phyloP scores from a whole-genome alignment of 306 rosid species.

The Quercus suber region DNA sequence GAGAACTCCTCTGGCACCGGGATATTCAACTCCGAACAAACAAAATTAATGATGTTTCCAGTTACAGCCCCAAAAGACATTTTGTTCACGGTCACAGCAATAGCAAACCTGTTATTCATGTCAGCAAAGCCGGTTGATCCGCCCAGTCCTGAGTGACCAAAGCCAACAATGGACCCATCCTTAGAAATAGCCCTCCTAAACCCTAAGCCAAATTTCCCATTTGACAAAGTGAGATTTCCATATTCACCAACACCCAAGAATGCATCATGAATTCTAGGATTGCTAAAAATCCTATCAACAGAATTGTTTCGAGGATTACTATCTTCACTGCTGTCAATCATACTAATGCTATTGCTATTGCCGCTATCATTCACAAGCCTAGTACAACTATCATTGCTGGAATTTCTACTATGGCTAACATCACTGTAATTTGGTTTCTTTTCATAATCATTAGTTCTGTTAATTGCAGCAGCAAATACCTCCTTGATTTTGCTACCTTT shows the following conservation, averaged over 20 bases:
- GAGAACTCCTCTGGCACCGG: constrained; percentile 69
- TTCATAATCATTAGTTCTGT: constrained; percentile 5
- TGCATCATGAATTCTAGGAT: constrained; percentile 74
- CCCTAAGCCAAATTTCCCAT: constrained; percentile 73
- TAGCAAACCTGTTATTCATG: constrained; percentile 60
- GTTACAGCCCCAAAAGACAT: constrained; percentile 78
- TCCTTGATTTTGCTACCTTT: constrained; percentile 34
- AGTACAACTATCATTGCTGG: constrained; percentile 15
- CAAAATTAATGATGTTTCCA: constrained; percentile 55
- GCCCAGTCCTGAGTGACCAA: constrained; percentile 98
- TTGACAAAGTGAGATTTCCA: constrained; percentile 46
- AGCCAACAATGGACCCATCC: constrained; percentile 60
- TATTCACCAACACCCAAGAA: constrained; percentile 74
- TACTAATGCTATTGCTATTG: constrained; percentile 13
- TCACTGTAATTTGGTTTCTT: constrained; percentile 23
- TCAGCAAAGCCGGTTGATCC: constrained; percentile 89
- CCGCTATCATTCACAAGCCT: constrained; percentile 24
- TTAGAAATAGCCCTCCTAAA: constrained; percentile 57
- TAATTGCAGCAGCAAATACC: constrained; percentile 16
- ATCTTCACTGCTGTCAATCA: not conserved
- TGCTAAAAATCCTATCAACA: constrained; percentile 40
- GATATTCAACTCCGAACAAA: constrained; percentile 86
- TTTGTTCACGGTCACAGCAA: constrained; percentile 84
- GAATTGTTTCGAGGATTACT: constrained; percentile 18
- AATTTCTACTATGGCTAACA: constrained; percentile 15